Conservation (phyloP, 139 green algal species). For the Coelastrella sp. region DNA sequence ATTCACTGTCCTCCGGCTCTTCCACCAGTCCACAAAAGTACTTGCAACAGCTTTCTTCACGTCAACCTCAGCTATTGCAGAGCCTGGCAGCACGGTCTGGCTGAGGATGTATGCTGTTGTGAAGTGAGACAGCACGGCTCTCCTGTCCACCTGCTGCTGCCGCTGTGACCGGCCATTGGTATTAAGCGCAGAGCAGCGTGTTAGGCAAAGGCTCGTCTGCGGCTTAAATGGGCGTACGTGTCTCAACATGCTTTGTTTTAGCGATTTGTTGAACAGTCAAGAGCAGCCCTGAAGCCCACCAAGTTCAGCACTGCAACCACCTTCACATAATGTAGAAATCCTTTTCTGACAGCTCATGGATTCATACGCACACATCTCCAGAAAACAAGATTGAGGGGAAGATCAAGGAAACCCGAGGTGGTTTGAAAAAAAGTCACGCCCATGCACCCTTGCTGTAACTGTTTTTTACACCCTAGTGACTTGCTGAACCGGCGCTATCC, state of each 20-base stretch:
- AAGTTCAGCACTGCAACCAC: too few relatives aligned
- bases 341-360: too few relatives aligned
- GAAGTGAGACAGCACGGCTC: neutral
- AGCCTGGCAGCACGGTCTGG: neutral
- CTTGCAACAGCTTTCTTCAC: conserved; percentile 1
- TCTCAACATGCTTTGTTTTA: neutral
- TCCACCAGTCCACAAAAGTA: conserved; percentile 29
- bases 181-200: neutral
- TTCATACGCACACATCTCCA: too few relatives aligned
- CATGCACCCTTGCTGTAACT: too few relatives aligned
- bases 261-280: neutral
- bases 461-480: too few relatives aligned
- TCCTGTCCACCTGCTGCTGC: conserved; percentile 7
- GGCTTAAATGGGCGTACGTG: neutral
- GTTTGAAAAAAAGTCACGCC: too few relatives aligned
- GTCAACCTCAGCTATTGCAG: conserved; percentile 19
- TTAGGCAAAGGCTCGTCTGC: too few relatives aligned
- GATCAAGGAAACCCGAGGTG: too few relatives aligned
- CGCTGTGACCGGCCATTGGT: neutral
- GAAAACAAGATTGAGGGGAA: too few relatives aligned
- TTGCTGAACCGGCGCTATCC: too few relatives aligned
- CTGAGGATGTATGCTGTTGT: neutral
- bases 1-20: conserved; percentile 23
- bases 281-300: neutral
- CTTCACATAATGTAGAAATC: too few relatives aligned